Base-by-base conservation (phyloP, 2,329 filamentous ascomycete genomes). In the Clonostachys byssicola region DNA sequence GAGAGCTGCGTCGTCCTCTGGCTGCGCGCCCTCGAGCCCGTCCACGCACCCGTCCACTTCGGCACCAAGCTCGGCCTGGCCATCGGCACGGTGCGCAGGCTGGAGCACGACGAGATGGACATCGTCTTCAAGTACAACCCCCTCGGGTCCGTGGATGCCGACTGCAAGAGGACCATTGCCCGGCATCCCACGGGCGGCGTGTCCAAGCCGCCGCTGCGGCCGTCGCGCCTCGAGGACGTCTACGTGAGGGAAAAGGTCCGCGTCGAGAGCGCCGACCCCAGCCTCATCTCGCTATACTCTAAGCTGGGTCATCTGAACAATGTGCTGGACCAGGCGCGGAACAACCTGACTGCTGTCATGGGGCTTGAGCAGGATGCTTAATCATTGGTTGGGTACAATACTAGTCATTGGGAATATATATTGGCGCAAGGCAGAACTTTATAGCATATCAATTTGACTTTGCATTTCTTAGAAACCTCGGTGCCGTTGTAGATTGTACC, bases 221-320 rank as follows among this genome's bases (percentile, higher is more conserved):
- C 35, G 18, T 10, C 20, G 36, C 20, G 12, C n/a, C 23, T 64
- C 34, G 63, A 67, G 4, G 83, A 94, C 51, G 91, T 96, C 4
- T 86, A 83, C 53, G 92, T 97, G 42, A 83, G 86, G 55, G 92
- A 96, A 64, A 96, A 96, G 70, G 81, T 96, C 5, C 78, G 88
- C 39, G 86, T 96, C 3, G 92, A 96, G 65, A 92, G 83, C 58
- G 89, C 91, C 47, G 92, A 97, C 64, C 92, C 92, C 2, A 92
- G 84, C 56, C 63, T 96, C 53, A 84, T 96, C 63, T 86, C 88
- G 35, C 75, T 94, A 34, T 86, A 89, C 63, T 86, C 90, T 6
- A 96, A 96, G 68, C 72, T 96, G 55, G 82, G 78, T 33, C 90
- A 88, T 5, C 68, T 96, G 48, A 85, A 87, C 52, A 81, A 91